A percentile compares a stretch with the other conserved stretches of the same genome.
Evolutionary conservation across 148 eudicot genomes (phyloP).

Genomic region (Spergularia bocconei): DNA sequence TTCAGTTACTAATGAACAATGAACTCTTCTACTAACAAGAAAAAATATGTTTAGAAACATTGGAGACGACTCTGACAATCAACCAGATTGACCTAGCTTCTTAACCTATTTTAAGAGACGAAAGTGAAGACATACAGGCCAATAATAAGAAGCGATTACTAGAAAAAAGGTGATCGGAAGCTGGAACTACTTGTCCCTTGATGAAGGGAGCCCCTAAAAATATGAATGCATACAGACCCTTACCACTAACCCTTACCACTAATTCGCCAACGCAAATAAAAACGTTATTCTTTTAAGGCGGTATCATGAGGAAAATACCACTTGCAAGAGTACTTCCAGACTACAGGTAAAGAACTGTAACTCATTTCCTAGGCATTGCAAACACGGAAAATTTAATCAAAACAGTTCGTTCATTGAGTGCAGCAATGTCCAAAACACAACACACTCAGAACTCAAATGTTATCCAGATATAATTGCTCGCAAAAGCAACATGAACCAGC

Average conservation of each 20-base stretch:
- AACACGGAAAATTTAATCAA: not conserved
- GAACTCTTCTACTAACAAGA: not conserved
- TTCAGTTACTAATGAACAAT: not conserved
- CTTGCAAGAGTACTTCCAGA: not conserved
- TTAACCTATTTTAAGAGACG: too few species aligned
- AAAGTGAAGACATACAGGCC: not conserved
- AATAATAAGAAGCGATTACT: not conserved
- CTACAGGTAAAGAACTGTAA: not conserved
- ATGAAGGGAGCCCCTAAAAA: not conserved
- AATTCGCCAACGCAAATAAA: too few species aligned
- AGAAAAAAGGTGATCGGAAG: not conserved
- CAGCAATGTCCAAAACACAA: not conserved
- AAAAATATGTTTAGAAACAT: not conserved
- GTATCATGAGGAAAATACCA: too few species aligned
- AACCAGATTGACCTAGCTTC: not conserved
- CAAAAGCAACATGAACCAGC: not conserved
- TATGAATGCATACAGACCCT: too few species aligned
- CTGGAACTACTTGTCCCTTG: not conserved
- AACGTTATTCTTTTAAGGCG: too few species aligned
- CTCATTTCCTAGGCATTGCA: not conserved
- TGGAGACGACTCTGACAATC: not conserved
- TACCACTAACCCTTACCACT: too few species aligned
- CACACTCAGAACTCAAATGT: not conserved
- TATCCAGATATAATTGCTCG: not conserved
- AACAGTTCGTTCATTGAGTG: not conserved